Evolutionary conservation across 2,329 filamentous ascomycete genomes (phyloP), one percentile per base, ranked within the genome.

Genomic region (Neoarthrinium moseri): DNA sequence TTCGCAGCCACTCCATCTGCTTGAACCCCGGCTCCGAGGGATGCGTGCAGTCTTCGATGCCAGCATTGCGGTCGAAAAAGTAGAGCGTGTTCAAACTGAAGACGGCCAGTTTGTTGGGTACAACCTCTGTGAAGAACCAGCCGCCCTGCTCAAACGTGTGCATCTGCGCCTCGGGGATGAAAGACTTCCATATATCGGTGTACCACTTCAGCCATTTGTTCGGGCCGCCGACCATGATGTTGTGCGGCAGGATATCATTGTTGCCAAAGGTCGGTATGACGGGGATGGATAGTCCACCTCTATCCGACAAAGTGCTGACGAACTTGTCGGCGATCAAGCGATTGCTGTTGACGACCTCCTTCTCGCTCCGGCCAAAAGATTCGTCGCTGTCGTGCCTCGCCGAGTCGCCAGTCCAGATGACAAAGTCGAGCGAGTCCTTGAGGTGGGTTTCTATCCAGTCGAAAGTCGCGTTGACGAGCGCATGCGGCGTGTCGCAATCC

Each of bases 181-280:
- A 95, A 29, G 78, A 77, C 38, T 72, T 70, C 94, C 94, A 99
- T 18, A 97, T 81, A 18, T 86, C 76, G 21, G 82, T 73, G 57
- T 94, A 96, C 37, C 77, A 77, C 48, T 80, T 80, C 1, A 95
- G 87, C 85, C 92, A 96, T 52, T 80, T 79, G 59, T 96, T 96
- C 13, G 94, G 94, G 0, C 92, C 94, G 1, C 81, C 76, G 33
- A 83, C 74, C 64, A 99, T 84, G 61, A 97, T 95, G 60, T 99
- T 99, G 70, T 99, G 94, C 2, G 94, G 94, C 49, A 96, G 81
- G 48, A 99, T 91, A 61, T 99, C 94, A 67, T 99, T 99, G 71
- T 99, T 99, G 50, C 94, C 94, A 56, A 96, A 85, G 0, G 86
- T 96, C 0, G 94, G 91, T 17, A 99, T 77, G 23, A 97, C 81